Base-by-base conservation (phyloP, 805 yeast genomes). In the Myxozyma lipomycoides region DNA sequence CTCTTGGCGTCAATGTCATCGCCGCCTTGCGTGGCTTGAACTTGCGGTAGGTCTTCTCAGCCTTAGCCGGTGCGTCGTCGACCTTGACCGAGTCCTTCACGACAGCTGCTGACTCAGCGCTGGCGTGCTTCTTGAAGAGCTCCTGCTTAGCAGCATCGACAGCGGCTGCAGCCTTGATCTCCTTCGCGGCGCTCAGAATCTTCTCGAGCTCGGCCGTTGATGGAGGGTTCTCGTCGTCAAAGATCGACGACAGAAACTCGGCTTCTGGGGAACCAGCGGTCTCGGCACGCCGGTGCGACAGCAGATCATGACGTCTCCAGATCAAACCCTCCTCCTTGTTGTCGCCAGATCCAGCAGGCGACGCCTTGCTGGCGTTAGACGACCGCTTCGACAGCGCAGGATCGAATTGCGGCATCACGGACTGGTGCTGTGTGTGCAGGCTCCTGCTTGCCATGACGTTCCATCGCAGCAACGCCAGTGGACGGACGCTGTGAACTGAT, bases 21-120 rank as follows among this genome's bases (percentile, higher is more conserved):
- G 91, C 83, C 1, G 97, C 95, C 70, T 87, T 93, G 58, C 95
- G 77, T 3, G 98, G 96, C 64, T 81, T 80, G 51, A 93, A 73
- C 22, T 79, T 76, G 69, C 90, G 73, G 45, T 65, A 68, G 48
- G 73, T 72, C 63, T 69, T 47, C 45, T 46, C 42, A 3, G 50
- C 52, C 9, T 54, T 51, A 48, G 67, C 65, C 21, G 61, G 53
- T n/a, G 19, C 38, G 34, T 23, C 43, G 40, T 39, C 34, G 24
- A 44, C 32, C 15, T 18, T 15, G 17, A 46, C 19, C 21, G 43
- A 7, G 5, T 30, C 19, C 19, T 41, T 23, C 9, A 40, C 12
- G 24, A 36, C 36, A 12, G 51, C 6, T 15, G 39, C 44, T 4
- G 34, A 30, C 15, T 21, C 25, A 4, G 43, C 32, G n/a, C n/a